These are phyloP conservation scores for Eucalyptus brandiana DNA, from an alignment of 345 rosid genomes.

Conservation along the genomic window DNA sequence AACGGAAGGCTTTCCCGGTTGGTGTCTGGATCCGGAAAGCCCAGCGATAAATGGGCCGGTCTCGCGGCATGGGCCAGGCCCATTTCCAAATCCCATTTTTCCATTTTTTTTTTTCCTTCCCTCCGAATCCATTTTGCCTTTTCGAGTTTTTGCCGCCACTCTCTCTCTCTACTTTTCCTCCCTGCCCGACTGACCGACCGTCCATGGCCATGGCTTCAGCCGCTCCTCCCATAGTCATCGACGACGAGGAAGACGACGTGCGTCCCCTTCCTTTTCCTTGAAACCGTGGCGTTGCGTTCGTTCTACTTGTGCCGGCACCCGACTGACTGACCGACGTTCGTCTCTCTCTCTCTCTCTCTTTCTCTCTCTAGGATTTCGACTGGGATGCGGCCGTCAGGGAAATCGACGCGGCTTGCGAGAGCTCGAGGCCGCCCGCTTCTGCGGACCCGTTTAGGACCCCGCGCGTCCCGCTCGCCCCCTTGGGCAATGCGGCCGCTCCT, in stretches of 20 bases:
- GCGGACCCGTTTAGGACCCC: slow-evolving; percentile 8
- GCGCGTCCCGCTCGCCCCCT: neutral
- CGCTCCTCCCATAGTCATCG: slow-evolving; percentile 13
- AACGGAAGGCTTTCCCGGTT: neutral
- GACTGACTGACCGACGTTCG: neutral
- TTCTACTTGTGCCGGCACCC: neutral
- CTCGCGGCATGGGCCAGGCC: neutral
- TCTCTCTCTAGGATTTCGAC: slow-evolving; percentile 43
- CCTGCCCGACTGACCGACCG: neutral
- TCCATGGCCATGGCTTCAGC: slow-evolving; percentile 13
- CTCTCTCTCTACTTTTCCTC: neutral
- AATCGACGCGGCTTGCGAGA: slow-evolving; percentile 62
- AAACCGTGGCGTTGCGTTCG: neutral
- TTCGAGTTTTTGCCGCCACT: slow-evolving; percentile 27
- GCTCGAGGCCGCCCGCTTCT: slow-evolving; percentile 14
- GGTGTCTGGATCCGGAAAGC: neutral
- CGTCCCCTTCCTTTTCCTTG: neutral
- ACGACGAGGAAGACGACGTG: slow-evolving; percentile 37
- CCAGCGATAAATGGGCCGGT: neutral
- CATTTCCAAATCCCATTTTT: neutral
- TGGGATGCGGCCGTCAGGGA: slow-evolving; percentile 94
- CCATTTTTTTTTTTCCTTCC: neutral
- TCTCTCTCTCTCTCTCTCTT: neutral
- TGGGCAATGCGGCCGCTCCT: neutral
- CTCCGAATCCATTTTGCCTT: neutral